Base-by-base conservation (phyloP, 2,329 filamentous ascomycete species). In the Colletotrichum cereale region DNA sequence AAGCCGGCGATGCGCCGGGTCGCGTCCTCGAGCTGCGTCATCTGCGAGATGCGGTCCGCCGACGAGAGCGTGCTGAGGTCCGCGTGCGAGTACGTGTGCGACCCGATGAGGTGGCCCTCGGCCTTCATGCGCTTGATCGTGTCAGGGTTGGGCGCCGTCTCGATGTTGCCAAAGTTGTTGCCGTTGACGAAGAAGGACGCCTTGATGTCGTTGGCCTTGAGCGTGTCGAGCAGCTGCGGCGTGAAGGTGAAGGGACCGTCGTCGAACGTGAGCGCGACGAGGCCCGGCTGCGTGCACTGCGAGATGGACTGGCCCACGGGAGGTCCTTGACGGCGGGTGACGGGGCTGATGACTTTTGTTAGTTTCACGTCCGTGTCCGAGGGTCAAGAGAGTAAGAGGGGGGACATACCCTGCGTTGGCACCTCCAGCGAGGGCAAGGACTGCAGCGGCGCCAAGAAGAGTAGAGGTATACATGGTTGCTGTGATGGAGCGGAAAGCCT, bases 171-270 rank as follows among this genome's bases (percentile, higher is more conserved):
- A 2, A 76, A 76, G 75, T 84, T 84, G 74, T 83, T 81, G 5
- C 82, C 83, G 0, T 80, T 80, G 62, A 85, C 78, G 75, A 85
- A 86, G 75, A 82, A 83, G 29, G 83, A 84, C 8, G 80, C 83
- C 57, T 79, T 80, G 64, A 79, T 76, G 6, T 78, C 56, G 38
- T 77, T 74, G 5, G 76, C 53, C 29, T 78, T 76, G 16, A 84
- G 72, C 1, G 81, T 62, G 67, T 85, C 80, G 31, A 87, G 80
- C 6, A 87, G 75, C 12, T 77, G 75, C 8, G 74, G 73, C 5
- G 86, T 87, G 74, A 81, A 86, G 4, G 73, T 66, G 68, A 79
- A 83, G 0, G 85, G 85, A 0, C 84, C 85, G 62, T 87, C 85
- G 72, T 86, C 85, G 74, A 82, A 86, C 0, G 84, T 86, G 34